Evolutionary conservation across 192 early-diverging fungal species (phyloP).

Genomic region (Podila epicladia): DNA sequence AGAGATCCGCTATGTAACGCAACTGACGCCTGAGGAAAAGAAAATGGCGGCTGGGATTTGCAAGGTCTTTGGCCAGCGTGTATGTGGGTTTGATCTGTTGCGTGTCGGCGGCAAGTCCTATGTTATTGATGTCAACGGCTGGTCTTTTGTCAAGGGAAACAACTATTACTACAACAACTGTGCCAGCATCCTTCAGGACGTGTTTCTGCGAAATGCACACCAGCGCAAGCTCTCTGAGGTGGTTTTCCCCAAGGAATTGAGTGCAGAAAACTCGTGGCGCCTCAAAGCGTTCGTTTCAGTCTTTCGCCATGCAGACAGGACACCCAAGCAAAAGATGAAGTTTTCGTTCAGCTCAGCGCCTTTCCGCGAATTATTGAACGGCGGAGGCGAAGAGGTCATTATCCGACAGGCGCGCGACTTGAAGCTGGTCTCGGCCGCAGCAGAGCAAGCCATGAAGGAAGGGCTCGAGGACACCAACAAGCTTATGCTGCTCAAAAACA

Average conservation of each 20-base stretch:
- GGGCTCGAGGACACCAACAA: slow-evolving; percentile 62
- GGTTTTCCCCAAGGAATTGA: slow-evolving; percentile 60
- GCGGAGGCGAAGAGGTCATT: slow-evolving; percentile 79
- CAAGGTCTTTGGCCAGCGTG: slow-evolving; percentile 88
- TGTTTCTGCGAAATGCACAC: slow-evolving; percentile 79
- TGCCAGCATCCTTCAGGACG: slow-evolving; percentile 73
- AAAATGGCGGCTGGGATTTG: slow-evolving; percentile 79
- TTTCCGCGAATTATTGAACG: slow-evolving; percentile 77
- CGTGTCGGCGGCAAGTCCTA: slow-evolving; percentile 83
- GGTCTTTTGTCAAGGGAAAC: slow-evolving; percentile 99
- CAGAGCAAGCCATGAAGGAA: slow-evolving; percentile 61
- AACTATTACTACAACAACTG: slow-evolving; percentile 92
- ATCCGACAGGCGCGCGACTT: slow-evolving; percentile 80
- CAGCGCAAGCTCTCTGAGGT: slow-evolving; percentile 65
- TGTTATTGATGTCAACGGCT: slow-evolving; percentile 99
- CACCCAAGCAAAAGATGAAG: slow-evolving; percentile 98
- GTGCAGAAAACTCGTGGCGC: slow-evolving; percentile 87
- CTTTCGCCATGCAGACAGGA: slow-evolving; percentile 94
- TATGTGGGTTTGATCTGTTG: slow-evolving; percentile 96
- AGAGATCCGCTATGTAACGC: slow-evolving; percentile 93
- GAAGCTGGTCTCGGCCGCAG: slow-evolving; percentile 68
- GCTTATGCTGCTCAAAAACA: slow-evolving; percentile 74
- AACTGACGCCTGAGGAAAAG: slow-evolving; percentile 81
- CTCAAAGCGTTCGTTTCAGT: slow-evolving; percentile 95
- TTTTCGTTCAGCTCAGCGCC: slow-evolving; percentile 77